Conservation (phyloP, 768 basidiomycete genomes). For the Rubroboletus satanas region DNA sequence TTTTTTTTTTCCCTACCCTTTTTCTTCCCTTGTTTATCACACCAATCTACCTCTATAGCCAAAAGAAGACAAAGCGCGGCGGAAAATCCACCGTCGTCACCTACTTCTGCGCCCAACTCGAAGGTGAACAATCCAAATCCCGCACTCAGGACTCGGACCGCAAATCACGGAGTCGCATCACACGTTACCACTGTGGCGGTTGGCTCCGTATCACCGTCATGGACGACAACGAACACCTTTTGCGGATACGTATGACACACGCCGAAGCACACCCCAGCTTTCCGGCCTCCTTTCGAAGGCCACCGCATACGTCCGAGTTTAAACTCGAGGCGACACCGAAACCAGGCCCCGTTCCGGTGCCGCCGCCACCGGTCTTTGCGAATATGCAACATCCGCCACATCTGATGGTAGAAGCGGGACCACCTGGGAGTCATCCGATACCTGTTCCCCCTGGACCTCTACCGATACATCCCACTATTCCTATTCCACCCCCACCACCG, state of each 20-base stretch:
- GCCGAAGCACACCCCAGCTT: slow-evolving; percentile 33
- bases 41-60: slow-evolving; percentile 8
- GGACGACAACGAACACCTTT: slow-evolving; percentile 34
- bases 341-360: slow-evolving; percentile 16
- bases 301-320: slow-evolving; percentile 32
- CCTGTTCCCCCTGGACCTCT: slow-evolving; percentile 7
- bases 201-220: slow-evolving; percentile 36
- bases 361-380: slow-evolving; percentile 22
- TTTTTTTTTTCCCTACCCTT: no score
- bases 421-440: slow-evolving; percentile 9
- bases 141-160: slow-evolving; percentile 32
- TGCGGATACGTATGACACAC: slow-evolving; percentile 35
- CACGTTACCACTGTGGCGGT: slow-evolving; percentile 33
- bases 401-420: slow-evolving; percentile 20
- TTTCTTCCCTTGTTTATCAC: not conserved
- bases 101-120: slow-evolving; percentile 34
- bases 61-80: slow-evolving; percentile 35
- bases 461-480: slow-evolving; percentile 6
- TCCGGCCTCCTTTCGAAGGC: slow-evolving; percentile 32
- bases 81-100: slow-evolving; percentile 35
- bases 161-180: slow-evolving; percentile 34
- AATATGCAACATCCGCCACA: slow-evolving; percentile 21
- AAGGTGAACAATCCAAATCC: slow-evolving; percentile 34
- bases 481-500: slow-evolving; percentile 8
- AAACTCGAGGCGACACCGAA: slow-evolving; percentile 30